These are phyloP conservation scores for Taphrina pruni DNA, from an alignment of 1,139 yeast species.

Conservation along the genomic window DNA sequence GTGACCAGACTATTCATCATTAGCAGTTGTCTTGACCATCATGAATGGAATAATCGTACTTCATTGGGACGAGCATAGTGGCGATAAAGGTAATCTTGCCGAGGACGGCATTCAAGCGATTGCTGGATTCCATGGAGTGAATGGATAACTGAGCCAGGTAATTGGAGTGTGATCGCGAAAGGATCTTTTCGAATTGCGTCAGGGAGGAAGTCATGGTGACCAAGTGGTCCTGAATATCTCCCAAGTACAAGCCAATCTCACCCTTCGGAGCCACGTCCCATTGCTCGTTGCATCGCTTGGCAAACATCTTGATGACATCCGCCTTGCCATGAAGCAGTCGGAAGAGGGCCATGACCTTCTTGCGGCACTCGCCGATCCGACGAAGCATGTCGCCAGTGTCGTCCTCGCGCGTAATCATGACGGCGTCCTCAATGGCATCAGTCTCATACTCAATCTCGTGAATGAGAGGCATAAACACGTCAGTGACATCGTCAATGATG, in stretches of 20 bases:
- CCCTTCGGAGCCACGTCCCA: slow-evolving; percentile 54
- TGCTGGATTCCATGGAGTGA: slow-evolving; percentile 83
- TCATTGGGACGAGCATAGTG: slow-evolving; percentile 84
- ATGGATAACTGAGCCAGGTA: slow-evolving; percentile 93
- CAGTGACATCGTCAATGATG: slow-evolving; percentile 89
- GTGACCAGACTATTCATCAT: slow-evolving; percentile 68
- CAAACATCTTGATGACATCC: slow-evolving; percentile 96
- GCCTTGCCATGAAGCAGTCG: slow-evolving; percentile 91
- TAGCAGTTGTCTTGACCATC: background rate
- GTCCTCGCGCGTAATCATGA: slow-evolving; percentile 63
- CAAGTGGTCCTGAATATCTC: slow-evolving; percentile 97
- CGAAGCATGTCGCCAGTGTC: slow-evolving; percentile 69
- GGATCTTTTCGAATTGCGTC: slow-evolving; percentile 86
- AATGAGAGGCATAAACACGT: slow-evolving; percentile 89
- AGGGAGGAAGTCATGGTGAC: slow-evolving; percentile 93
- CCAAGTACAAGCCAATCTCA: slow-evolving; percentile 67
- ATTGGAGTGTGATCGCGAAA: slow-evolving; percentile 88
- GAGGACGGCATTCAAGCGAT: slow-evolving; percentile 81
- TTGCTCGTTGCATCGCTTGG: slow-evolving; percentile 88
- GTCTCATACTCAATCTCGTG: slow-evolving; percentile 88
- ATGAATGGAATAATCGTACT: background rate
- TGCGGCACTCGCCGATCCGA: slow-evolving; percentile 84
- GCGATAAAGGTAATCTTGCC: slow-evolving; percentile 90
- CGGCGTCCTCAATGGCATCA: slow-evolving; percentile 87
- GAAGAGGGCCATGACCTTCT: slow-evolving; percentile 91